Percentiles rank a stretch among this genome's conserved stretches.
phyloP scores from a whole-genome alignment of 2,329 filamentous ascomycete genomes.

The Penicillium sp. region DNA sequence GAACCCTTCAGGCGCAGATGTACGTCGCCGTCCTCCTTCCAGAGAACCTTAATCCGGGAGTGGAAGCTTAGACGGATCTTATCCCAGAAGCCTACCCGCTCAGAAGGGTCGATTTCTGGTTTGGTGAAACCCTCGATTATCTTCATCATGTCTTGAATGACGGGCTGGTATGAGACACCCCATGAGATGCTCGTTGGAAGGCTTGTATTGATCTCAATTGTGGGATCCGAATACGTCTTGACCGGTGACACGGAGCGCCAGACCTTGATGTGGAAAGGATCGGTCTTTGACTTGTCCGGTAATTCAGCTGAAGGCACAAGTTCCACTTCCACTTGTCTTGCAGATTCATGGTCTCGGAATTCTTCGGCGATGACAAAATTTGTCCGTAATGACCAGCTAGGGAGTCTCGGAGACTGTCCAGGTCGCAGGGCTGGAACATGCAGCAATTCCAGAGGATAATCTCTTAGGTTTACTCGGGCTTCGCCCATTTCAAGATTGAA shows the following conservation, averaged over 20 bases:
- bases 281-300: conserved; percentile 54
- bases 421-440: conserved; percentile 82
- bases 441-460: conserved; percentile 88
- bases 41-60: conserved; percentile 81
- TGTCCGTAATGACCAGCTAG: conserved; percentile 78
- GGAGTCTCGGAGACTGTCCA: conserved; percentile 73
- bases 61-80: conserved; percentile 95
- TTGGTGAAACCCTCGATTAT: conserved; percentile 97
- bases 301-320: conserved; percentile 70
- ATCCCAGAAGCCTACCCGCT: conserved; percentile 96
- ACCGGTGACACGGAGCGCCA: conserved; percentile 89
- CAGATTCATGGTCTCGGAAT: conserved; percentile 75
- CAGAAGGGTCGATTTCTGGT: conserved; percentile 87
- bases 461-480: conserved; percentile 77
- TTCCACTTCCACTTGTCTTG: conserved; percentile 74
- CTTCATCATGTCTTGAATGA: conserved; percentile 99
- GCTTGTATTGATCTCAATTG: conserved; percentile 87
- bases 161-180: conserved; percentile 96
- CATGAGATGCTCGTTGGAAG: conserved; percentile 92
- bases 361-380: conserved; percentile 97
- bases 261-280: conserved; percentile 79
- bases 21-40: conserved; percentile 94
- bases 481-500: conserved; percentile 89
- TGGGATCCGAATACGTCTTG: conserved; percentile 93
- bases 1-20: conserved; percentile 86